Base-by-base conservation (phyloP, 2,329 filamentous ascomycete genomes). In the Paracamarosporium sp. region DNA sequence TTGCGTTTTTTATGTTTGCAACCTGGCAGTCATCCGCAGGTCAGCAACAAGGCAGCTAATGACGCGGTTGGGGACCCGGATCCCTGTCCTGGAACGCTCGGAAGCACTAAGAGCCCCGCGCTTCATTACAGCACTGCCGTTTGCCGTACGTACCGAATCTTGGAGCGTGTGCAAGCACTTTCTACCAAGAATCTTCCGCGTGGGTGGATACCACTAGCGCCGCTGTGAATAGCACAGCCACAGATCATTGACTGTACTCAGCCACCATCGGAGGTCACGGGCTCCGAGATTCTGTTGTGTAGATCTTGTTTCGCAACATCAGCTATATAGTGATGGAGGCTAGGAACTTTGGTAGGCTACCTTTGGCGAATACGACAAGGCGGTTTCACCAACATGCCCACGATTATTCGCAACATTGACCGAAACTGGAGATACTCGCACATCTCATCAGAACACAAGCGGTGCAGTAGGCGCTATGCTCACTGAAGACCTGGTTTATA, bases 11-110 rank as follows among this genome's bases (percentile, higher is more conserved):
- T 48, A 35, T 36, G 15, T 17, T 27, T 9, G 38, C 45, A 35
- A 55, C 44, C 31, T 55, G 57, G n/a, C 15, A 53, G 45, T 30
- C 47, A 30, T 55, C 44, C 40, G 43, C 44, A 54, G 5, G 15
- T 35, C 45, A 36, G 13, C 13, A 48, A 36, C 31, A 25, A 27
- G 45, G 22, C 31, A 27, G n/a, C 6, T 35, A 31, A 48, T 48
- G 45, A 48, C 45, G 45, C 31, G 45, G 27, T 33, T 20, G 44
- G 28, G 44, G 28, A 47, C 11, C 28, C 28, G 45, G 20, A 25
- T 36, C 31, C 45, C 31, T 48, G 45, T 17, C 25, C 17, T 48
- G 45, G 45, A 48, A 48, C 30, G 45, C 45, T 36, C 45, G 45
- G 45, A 48, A 48, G 45, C 45, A 36, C 45, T 36, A 48, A 48